Percentiles rank a stretch among this genome's conserved stretches.
These are phyloP conservation scores for Boletus insuetus DNA, from an alignment of 768 basidiomycete genomes.

Conservation along the genomic window DNA sequence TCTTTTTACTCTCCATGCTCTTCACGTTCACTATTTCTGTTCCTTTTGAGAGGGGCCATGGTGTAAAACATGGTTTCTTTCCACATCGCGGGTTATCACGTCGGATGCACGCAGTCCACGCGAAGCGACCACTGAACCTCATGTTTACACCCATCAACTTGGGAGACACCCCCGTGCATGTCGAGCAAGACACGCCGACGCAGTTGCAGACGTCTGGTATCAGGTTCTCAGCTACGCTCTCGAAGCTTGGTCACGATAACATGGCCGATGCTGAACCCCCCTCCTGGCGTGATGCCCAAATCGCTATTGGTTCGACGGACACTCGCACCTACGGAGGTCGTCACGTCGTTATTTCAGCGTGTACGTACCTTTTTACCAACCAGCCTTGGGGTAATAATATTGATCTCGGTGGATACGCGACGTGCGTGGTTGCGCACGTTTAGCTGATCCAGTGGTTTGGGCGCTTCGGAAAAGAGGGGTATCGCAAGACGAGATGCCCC, in stretches of 20 bases:
- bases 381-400: background rate
- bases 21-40: background rate
- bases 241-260: background rate
- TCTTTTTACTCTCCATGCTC: background rate
- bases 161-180: background rate
- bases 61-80: background rate
- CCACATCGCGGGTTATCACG: slow-evolving; percentile 4
- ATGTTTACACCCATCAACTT: background rate
- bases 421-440: background rate
- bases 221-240: slow-evolving; percentile 1
- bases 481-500: slow-evolving; percentile 4
- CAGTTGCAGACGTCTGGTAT: background rate
- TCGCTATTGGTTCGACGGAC: background rate
- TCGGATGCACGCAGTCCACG: too few species aligned
- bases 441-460: background rate
- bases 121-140: slow-evolving; percentile 2
- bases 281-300: too few species aligned
- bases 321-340: background rate
- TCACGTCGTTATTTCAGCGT: background rate
- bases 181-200: background rate
- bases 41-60: slow-evolving; percentile 1
- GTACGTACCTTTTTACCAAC: background rate
- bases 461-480: slow-evolving; percentile 1
- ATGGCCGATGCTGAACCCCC: too few species aligned
- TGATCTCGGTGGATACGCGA: background rate